These are phyloP conservation scores for Kazachstania bromeliacearum DNA, from an alignment of 805 yeast genomes.

Conservation along the genomic window DNA sequence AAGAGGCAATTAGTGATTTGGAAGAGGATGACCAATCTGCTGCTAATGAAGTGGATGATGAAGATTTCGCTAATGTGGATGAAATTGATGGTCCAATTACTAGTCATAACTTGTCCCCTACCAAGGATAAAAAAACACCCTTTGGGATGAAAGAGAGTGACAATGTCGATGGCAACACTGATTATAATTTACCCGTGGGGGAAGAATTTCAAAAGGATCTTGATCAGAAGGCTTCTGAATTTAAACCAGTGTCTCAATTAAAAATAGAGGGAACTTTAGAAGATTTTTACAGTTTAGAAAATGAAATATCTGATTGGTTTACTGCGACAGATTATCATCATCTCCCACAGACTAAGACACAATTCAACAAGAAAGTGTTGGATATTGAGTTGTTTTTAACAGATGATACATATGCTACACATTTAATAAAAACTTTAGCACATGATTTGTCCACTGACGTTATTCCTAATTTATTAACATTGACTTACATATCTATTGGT, in stretches of 20 bases:
- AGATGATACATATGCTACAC: conserved; percentile 14
- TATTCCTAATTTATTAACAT: conserved; percentile 10
- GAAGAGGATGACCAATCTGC: conserved; percentile 7
- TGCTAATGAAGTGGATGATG: conserved; percentile 22
- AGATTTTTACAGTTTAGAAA: conserved; percentile 30
- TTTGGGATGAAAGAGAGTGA: conserved; percentile 1
- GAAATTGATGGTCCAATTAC: conserved; percentile 30
- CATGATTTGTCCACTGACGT: conserved; percentile 3
- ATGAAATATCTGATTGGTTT: conserved; percentile 44
- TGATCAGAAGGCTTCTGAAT: conserved; percentile 31
- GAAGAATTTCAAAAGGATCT: conserved; percentile 28
- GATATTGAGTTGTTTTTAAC: conserved; percentile 9
- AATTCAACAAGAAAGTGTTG: conserved; percentile 10
- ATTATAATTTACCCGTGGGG: conserved; percentile 30
- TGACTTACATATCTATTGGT: conserved; percentile 25
- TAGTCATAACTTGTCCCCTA: conserved; percentile 8
- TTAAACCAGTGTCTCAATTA: conserved; percentile 32
- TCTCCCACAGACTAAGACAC: conserved; percentile 9
- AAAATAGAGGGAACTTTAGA: conserved; percentile 35
- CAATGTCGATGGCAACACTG: conserved; percentile 7
- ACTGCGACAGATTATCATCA: conserved; percentile 23
- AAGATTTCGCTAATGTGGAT: conserved; percentile 29
- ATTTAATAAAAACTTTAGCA: neutral
- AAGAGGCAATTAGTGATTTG: conserved; percentile 5
- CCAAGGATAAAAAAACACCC: neutral